A percentile compares a stretch with the other conserved stretches of the same genome.
These are phyloP conservation scores for Craspedostauros australis DNA, from an alignment of 108 stramenopile genomes.

Conservation along the genomic window DNA sequence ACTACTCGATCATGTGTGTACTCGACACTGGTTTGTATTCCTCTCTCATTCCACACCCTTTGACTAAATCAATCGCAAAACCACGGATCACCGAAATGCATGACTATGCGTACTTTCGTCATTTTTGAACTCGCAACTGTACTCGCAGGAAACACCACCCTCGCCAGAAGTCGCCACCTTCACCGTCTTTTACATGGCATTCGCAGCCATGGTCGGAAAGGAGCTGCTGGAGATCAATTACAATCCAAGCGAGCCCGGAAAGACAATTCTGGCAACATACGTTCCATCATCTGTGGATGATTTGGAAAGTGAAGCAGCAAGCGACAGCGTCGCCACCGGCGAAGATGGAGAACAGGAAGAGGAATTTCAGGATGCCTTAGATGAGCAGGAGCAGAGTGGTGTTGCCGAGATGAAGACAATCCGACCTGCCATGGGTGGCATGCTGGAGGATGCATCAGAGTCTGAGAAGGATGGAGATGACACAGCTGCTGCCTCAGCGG, in stretches of 20 bases:
- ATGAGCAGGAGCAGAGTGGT: slow-evolving; percentile 27
- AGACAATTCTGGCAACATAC: slow-evolving; percentile 68
- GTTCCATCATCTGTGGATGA: slow-evolving; percentile 17
- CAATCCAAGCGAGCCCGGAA: slow-evolving; percentile 46
- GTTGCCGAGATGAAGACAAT: slow-evolving; percentile 32
- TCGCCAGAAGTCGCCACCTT: slow-evolving; percentile 72
- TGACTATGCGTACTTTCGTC: too few relatives aligned
- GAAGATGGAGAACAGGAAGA: slow-evolving; percentile 10
- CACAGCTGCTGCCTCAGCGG: not conserved
- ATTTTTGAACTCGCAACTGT: too few relatives aligned
- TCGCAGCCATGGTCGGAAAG: slow-evolving; percentile 69
- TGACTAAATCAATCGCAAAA: too few relatives aligned
- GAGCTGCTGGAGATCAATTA: slow-evolving; percentile 63
- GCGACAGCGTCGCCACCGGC: slow-evolving; percentile 12
- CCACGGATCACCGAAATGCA: too few relatives aligned
- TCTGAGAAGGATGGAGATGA: not conserved
- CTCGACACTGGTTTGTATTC: too few relatives aligned
- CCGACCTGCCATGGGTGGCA: slow-evolving; percentile 22
- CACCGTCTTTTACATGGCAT: slow-evolving; percentile 82
- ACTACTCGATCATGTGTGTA: too few relatives aligned
- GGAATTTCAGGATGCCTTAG: slow-evolving; percentile 24
- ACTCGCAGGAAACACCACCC: slow-evolving; percentile 21
- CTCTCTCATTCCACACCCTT: slow-evolving; percentile 2
- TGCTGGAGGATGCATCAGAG: slow-evolving; percentile 28
- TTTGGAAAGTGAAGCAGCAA: slow-evolving; percentile 1